Evolutionary conservation across 495 filamentous ascomycete genomes (phyloP).

Genomic region (Penicillium canariense): DNA sequence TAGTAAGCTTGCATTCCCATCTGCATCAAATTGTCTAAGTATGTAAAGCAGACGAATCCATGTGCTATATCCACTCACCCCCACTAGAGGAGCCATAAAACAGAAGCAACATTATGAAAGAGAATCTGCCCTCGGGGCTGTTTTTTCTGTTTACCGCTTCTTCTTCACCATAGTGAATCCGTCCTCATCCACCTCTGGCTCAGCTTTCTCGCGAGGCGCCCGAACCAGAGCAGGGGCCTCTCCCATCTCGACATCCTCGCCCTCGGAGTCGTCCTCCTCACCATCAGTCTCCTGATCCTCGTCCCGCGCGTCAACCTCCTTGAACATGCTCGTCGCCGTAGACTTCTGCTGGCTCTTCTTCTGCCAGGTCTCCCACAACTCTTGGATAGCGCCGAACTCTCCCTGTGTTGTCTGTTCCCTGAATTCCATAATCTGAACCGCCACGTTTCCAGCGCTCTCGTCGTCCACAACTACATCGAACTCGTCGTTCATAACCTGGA

Average conservation of each 20-base stretch:
- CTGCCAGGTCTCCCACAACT: slow-evolving; percentile 65
- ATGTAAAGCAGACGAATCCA: slow-evolving; percentile 9
- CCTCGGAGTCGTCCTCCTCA: slow-evolving; percentile 56
- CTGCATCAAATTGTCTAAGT: slow-evolving; percentile 7
- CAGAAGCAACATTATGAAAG: background rate
- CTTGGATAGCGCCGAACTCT: slow-evolving; percentile 65
- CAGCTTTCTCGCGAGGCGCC: slow-evolving; percentile 59
- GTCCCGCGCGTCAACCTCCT: slow-evolving; percentile 52
- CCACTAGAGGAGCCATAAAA: background rate
- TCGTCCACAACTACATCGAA: slow-evolving; percentile 91
- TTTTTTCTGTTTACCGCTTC: slow-evolving; percentile 45
- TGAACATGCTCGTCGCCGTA: slow-evolving; percentile 52
- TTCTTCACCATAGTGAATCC: slow-evolving; percentile 92
- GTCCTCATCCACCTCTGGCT: slow-evolving; percentile 85
- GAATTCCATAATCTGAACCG: slow-evolving; percentile 66
- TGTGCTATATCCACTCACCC: slow-evolving; percentile 1
- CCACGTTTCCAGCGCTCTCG: slow-evolving; percentile 73
- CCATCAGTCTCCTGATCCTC: slow-evolving; percentile 53
- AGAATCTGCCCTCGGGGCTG: background rate
- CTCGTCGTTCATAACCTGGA: slow-evolving; percentile 92
- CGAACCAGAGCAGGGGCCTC: slow-evolving; percentile 64
- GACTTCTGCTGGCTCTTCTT: slow-evolving; percentile 52
- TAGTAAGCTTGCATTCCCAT: background rate
- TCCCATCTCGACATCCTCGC: slow-evolving; percentile 70
- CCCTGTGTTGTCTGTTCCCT: slow-evolving; percentile 59